phyloP scores from a whole-genome alignment of 2,329 filamentous ascomycete species.

The Bipolaris cookei region DNA sequence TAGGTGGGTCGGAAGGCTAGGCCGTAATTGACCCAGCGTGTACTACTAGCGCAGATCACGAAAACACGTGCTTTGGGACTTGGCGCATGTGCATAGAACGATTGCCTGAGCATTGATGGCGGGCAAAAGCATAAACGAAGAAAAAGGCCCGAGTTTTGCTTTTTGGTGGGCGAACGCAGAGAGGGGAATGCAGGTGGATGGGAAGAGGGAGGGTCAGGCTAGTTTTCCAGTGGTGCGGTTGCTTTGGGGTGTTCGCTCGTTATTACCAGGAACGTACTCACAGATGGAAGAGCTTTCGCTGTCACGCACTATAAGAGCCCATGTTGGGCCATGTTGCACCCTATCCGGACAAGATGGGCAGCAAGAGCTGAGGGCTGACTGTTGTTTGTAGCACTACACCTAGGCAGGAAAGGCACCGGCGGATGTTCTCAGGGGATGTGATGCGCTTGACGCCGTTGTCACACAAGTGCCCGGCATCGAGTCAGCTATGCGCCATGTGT shows the following conservation, averaged over 20 bases:
- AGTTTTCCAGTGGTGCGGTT: neutral
- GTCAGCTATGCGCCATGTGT: neutral
- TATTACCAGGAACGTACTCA: neutral
- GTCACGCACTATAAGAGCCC: neutral
- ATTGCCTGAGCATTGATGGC: neutral
- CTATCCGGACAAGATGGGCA: neutral
- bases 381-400: slow-evolving; percentile 2
- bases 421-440: slow-evolving; percentile 8
- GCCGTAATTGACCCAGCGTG: neutral
- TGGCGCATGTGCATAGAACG: slow-evolving; percentile 3
- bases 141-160: slow-evolving; percentile 1
- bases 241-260: neutral
- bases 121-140: neutral
- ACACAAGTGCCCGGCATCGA: slow-evolving; percentile 1
- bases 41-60: slow-evolving; percentile 3
- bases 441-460: slow-evolving; percentile 5
- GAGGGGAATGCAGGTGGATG: neutral
- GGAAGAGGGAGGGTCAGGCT: neutral
- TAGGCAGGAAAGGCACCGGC: neutral
- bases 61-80: slow-evolving; percentile 3
- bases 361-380: neutral
- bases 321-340: neutral
- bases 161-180: neutral
- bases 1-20: neutral
- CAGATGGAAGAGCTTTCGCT: neutral